phyloP scores from a whole-genome alignment of 139 green algal species.

The Coelastrella sp. region DNA sequence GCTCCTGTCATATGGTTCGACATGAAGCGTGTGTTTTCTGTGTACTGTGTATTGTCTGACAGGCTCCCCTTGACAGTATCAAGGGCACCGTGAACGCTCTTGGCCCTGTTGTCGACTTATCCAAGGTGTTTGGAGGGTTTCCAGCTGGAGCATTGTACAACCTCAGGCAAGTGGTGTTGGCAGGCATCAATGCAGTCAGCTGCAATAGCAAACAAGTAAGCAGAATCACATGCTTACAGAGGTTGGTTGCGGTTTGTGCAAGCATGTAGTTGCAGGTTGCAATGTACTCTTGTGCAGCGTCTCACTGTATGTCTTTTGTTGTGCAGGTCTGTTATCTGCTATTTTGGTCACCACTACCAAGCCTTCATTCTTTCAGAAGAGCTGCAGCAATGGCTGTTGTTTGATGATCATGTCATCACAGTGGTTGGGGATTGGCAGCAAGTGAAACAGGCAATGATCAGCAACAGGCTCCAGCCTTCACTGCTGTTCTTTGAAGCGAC shows the following conservation, averaged over 20 bases:
- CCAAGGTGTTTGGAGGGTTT: slow-evolving; percentile 59
- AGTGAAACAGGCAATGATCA: slow-evolving; percentile 60
- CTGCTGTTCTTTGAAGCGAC: slow-evolving; percentile 73
- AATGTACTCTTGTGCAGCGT: too few relatives aligned
- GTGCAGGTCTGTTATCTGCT: slow-evolving; percentile 66
- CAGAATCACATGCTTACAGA: too few relatives aligned
- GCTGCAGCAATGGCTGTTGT: slow-evolving; percentile 80
- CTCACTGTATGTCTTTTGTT: neutral
- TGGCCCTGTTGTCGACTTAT: slow-evolving; percentile 59
- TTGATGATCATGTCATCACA: slow-evolving; percentile 79
- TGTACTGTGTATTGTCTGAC: too few relatives aligned
- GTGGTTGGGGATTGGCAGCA: slow-evolving; percentile 73
- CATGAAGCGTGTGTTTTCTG: too few relatives aligned
- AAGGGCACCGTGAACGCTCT: slow-evolving; percentile 65
- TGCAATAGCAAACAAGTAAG: too few relatives aligned
- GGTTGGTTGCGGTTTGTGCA: too few relatives aligned
- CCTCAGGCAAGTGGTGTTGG: slow-evolving; percentile 42
- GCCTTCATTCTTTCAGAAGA: slow-evolving; percentile 76
- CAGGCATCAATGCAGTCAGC: too few relatives aligned
- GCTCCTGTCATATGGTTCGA: too few relatives aligned
- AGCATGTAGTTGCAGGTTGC: too few relatives aligned
- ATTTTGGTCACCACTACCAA: slow-evolving; percentile 83
- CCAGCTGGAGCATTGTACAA: slow-evolving; percentile 36
- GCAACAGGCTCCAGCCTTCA: slow-evolving; percentile 74
- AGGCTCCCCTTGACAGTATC: slow-evolving; percentile 65